A percentile compares a stretch with the other conserved stretches of the same genome.
Evolutionary conservation across 139 green algal genomes (phyloP).

Genomic region (Tetraselmis chui): DNA sequence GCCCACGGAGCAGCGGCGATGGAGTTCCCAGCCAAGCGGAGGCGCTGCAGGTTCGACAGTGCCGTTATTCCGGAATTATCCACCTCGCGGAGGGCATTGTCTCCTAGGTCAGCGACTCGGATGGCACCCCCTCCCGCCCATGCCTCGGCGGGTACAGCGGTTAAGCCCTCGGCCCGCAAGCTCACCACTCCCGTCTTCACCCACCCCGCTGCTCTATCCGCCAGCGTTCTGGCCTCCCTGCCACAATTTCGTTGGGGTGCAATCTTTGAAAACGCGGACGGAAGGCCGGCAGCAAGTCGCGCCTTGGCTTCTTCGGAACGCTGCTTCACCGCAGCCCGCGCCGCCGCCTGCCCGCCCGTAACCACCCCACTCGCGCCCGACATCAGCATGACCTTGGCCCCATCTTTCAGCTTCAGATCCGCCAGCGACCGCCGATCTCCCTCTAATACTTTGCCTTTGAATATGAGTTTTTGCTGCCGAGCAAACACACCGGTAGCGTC

Average conservation of each 20-base stretch:
- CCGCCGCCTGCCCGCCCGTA: neutral
- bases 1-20: slow-evolving; percentile 20
- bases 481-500: slow-evolving; percentile 38
- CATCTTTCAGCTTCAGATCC: slow-evolving; percentile 19
- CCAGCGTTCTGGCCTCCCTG: too few species aligned
- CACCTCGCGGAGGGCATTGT: slow-evolving; percentile 35
- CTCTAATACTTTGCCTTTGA: slow-evolving; percentile 45
- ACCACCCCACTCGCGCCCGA: slow-evolving; percentile 2
- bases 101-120: slow-evolving; percentile 30
- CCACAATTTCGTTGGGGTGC: too few species aligned
- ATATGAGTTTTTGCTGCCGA: slow-evolving; percentile 55
- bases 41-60: slow-evolving; percentile 30
- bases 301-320: neutral
- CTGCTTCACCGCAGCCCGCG: neutral
- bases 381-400: slow-evolving; percentile 65
- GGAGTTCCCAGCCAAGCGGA: slow-evolving; percentile 35
- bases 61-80: slow-evolving; percentile 7
- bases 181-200: slow-evolving; percentile 46
- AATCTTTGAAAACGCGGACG: neutral
- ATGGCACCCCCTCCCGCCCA: neutral
- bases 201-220: slow-evolving; percentile 35
- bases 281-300: neutral
- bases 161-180: slow-evolving; percentile 40
- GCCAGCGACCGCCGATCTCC: slow-evolving; percentile 10
- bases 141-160: slow-evolving; percentile 22